Evolutionary conservation across 2,329 filamentous ascomycete species (phyloP).

Genomic region (Tolypocladium ophioglossoides): DNA sequence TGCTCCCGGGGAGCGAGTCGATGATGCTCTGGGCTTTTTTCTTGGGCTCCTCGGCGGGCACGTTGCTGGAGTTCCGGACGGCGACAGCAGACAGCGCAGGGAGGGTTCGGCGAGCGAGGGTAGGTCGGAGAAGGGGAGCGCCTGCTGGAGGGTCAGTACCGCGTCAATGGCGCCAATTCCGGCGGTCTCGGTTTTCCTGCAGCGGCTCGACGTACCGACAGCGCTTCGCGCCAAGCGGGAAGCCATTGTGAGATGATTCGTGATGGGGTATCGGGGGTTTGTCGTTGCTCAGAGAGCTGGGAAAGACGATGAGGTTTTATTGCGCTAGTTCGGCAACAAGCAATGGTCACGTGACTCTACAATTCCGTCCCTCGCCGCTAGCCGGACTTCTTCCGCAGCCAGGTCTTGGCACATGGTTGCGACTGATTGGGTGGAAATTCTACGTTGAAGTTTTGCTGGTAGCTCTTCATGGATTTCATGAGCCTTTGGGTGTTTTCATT

Average conservation of each 20-base stretch:
- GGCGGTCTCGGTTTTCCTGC: constrained; percentile 6
- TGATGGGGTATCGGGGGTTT: constrained; percentile 38
- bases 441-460: constrained; percentile 3
- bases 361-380: constrained; percentile 3
- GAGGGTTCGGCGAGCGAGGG: constrained; percentile 62
- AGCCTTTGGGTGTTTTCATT: neutral
- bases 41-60: constrained; percentile 82
- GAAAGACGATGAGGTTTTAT: constrained; percentile 41
- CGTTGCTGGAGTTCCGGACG: constrained; percentile 61
- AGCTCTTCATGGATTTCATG: neutral
- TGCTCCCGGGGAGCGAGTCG: constrained; percentile 86
- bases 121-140: constrained; percentile 82
- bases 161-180: constrained; percentile 17
- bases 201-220: constrained; percentile 59
- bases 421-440: constrained; percentile 2
- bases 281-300: constrained; percentile 33
- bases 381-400: constrained; percentile 12
- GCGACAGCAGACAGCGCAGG: constrained; percentile 63
- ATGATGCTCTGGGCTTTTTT: constrained; percentile 94
- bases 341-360: constrained; percentile 23
- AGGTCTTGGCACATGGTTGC: constrained; percentile 5
- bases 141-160: constrained; percentile 39
- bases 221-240: constrained; percentile 94
- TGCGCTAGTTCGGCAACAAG: constrained; percentile 30
- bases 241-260: constrained; percentile 73